phyloP scores from a whole-genome alignment of 345 rosid genomes.

The Dipteronia sinensis region DNA sequence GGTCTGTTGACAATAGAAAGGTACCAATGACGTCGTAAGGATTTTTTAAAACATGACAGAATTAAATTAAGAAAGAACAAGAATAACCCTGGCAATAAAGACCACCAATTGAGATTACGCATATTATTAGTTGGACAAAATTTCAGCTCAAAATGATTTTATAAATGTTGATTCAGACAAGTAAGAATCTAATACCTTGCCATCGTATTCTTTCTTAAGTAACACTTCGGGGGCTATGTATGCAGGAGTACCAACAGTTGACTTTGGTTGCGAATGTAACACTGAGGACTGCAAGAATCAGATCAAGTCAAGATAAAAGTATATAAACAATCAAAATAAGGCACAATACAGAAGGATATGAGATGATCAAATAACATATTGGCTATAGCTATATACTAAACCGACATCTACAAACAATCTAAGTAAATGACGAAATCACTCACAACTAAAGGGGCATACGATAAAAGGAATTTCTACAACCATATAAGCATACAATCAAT shows the following conservation, averaged over 20 bases:
- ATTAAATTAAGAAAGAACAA: background rate
- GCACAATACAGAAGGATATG: background rate
- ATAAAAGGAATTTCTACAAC: background rate
- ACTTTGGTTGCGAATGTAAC: conserved; percentile 94
- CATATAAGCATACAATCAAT: background rate
- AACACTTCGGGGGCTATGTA: conserved; percentile 99
- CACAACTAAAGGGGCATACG: background rate
- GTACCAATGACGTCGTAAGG: background rate
- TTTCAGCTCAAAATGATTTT: background rate
- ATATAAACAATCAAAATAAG: conserved; percentile 8
- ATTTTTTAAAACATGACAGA: background rate
- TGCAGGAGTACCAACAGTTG: conserved; percentile 99
- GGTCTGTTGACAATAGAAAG: background rate
- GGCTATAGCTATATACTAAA: background rate
- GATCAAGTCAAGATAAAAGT: conserved; percentile 12
- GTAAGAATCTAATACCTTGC: conserved; percentile 66
- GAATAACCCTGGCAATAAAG: background rate
- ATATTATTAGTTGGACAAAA: background rate
- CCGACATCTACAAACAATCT: too few relatives aligned
- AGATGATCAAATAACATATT: background rate
- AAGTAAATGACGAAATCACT: background rate
- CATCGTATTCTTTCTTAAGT: conserved; percentile 96
- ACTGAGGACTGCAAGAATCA: conserved; percentile 72
- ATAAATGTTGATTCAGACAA: conserved; percentile 7
- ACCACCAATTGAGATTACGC: background rate